Conservation (phyloP, 768 basidiomycete species). For the Leccinum pellstonianum region DNA sequence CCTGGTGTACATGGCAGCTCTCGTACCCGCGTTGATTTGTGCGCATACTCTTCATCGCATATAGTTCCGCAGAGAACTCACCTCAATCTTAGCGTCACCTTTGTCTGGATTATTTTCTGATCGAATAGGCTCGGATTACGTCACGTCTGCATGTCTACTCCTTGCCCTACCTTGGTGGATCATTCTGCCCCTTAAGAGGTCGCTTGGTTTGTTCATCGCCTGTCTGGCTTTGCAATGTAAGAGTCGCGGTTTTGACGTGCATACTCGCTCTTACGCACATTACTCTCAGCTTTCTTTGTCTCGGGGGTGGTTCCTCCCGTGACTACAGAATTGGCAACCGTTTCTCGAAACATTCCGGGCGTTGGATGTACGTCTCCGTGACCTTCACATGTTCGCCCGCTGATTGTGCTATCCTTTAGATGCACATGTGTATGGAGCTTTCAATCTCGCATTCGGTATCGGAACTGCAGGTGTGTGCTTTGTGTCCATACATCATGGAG, state of each 20-base stretch:
- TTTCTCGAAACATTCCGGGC: conserved; percentile 54
- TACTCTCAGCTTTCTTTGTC: conserved; percentile 54
- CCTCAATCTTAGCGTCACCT: conserved; percentile 46
- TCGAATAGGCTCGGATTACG: conserved; percentile 53
- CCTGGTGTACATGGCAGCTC: conserved; percentile 62
- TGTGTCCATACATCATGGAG: neutral
- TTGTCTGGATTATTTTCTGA: conserved; percentile 61
- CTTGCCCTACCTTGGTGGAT: conserved; percentile 65
- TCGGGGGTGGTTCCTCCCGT: conserved; percentile 60
- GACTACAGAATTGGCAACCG: conserved; percentile 64
- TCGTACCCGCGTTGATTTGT: conserved; percentile 67
- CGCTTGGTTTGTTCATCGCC: conserved; percentile 37
- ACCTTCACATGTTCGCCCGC: neutral
- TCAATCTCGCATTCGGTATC: conserved; percentile 69
- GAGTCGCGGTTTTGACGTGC: conserved; percentile 10
- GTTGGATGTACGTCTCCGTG: conserved; percentile 58
- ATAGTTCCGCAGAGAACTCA: neutral
- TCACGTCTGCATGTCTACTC: conserved; percentile 46
- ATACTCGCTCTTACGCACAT: conserved; percentile 1
- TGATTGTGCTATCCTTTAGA: conserved; percentile 38
- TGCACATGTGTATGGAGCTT: conserved; percentile 72
- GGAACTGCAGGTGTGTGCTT: conserved; percentile 54
- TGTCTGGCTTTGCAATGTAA: conserved; percentile 56
- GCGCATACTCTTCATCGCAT: conserved; percentile 23
- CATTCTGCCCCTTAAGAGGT: conserved; percentile 54